Evolutionary conservation across 805 yeast species (phyloP).

Genomic region (Schizosaccharomyces pombe): DNA sequence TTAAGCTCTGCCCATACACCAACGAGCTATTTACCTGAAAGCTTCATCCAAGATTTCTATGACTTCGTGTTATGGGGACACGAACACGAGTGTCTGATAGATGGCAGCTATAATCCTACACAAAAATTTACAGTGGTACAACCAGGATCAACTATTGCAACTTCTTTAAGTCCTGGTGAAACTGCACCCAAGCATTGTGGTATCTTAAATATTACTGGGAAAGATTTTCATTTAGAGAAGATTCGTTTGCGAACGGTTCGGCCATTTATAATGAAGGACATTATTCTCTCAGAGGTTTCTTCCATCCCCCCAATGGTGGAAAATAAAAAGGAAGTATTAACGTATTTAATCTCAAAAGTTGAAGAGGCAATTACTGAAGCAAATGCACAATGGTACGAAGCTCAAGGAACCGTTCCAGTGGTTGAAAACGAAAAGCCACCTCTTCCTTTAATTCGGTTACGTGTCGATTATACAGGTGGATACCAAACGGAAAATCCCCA

Average conservation of each 20-base stretch:
- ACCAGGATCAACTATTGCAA: slow-evolving; percentile 87
- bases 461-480: slow-evolving; percentile 70
- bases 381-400: slow-evolving; percentile 22
- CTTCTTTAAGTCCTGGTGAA: slow-evolving; percentile 72
- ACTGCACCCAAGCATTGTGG: slow-evolving; percentile 45
- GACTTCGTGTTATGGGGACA: slow-evolving; percentile 91
- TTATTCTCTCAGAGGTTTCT: slow-evolving; percentile 28
- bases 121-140: slow-evolving; percentile 59
- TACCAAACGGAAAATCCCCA: slow-evolving; percentile 80
- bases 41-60: slow-evolving; percentile 54
- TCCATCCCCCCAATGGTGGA: slow-evolving; percentile 37
- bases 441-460: slow-evolving; percentile 54
- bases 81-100: slow-evolving; percentile 80
- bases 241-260: slow-evolving; percentile 48
- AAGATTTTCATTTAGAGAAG: slow-evolving; percentile 32
- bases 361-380: slow-evolving; percentile 45
- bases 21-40: slow-evolving; percentile 67
- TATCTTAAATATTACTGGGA: slow-evolving; percentile 39
- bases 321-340: slow-evolving; percentile 34
- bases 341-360: slow-evolving; percentile 37
- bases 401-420: slow-evolving; percentile 11
- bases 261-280: slow-evolving; percentile 55
- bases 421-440: slow-evolving; percentile 25
- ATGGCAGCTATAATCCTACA: slow-evolving; percentile 28
- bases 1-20: slow-evolving; percentile 36